Conservation (phyloP, 2,329 filamentous ascomycete genomes). For the Penicillium sp. region DNA sequence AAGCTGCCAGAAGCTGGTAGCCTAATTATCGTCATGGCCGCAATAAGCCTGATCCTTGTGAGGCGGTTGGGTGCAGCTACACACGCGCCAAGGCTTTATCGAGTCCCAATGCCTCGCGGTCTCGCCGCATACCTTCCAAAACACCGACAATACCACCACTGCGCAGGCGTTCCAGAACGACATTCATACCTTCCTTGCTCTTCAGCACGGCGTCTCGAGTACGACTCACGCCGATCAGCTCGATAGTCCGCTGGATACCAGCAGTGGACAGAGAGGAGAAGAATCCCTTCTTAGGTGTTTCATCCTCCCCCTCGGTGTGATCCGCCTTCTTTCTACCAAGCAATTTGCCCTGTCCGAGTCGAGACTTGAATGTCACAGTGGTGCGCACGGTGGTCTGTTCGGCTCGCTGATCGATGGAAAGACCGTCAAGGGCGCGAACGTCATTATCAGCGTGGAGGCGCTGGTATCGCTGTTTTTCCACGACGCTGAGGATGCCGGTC, state of each 20-base stretch:
- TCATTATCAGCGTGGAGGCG: constrained; percentile 40
- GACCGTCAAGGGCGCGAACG: constrained; percentile 24
- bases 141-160: constrained; percentile 67
- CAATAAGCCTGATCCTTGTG: constrained; percentile 23
- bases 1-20: neutral
- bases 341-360: constrained; percentile 59
- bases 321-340: constrained; percentile 44
- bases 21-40: constrained; percentile 32
- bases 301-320: constrained; percentile 49
- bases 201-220: constrained; percentile 62
- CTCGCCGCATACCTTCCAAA: constrained; percentile 68
- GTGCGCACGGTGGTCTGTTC: constrained; percentile 60
- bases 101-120: constrained; percentile 50
- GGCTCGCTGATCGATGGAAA: constrained; percentile 38
- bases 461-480: constrained; percentile 60
- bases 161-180: constrained; percentile 63
- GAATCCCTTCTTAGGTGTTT: constrained; percentile 55
- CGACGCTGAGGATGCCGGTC: constrained; percentile 64
- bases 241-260: constrained; percentile 63
- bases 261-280: constrained; percentile 61
- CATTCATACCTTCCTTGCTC: constrained; percentile 66
- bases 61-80: constrained; percentile 38
- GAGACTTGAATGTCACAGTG: constrained; percentile 62
- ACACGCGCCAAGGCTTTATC: constrained; percentile 45
- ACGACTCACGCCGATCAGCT: constrained; percentile 61